Base-by-base conservation (phyloP, 768 basidiomycete genomes). In the Hortiboletus flavorubellus region DNA sequence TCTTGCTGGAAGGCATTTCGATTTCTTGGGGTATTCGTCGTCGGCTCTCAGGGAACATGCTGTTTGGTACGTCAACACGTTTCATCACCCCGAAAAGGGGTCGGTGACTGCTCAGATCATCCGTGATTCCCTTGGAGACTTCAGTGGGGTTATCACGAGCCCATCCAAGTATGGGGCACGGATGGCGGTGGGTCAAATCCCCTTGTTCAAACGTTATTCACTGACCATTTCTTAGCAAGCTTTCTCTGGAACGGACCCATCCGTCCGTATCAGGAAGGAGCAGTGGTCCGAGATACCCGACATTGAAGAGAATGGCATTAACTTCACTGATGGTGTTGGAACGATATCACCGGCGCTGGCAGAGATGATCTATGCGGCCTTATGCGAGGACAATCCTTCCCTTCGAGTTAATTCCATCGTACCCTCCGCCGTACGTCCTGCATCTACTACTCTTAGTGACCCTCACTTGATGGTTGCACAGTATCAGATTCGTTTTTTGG, bases 101-200 rank as follows among this genome's bases (percentile, higher is more conserved):
- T 46, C 46, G 37, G 75, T 93, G 30, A 78, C 77, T 10, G 80
- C 87, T 1, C 73, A 79, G 37, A 69, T 56, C 11, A 91, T 95
- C 53, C 79, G 91, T 16, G 58, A 72, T 11, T 72, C 76, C 2
- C 74, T 93, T 15, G 92, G 92, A 4, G 78, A 90, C 61, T 94
- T 93, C 65, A 68, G 75, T 8, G 77, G 75, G 12, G 77, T 86
- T 12, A 71, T 84, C 31, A 69, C 66, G 43, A 74, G 70, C 21
- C 92, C 92, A 3, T 91, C 92, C 7, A 89, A 89, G 68, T 89
- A 82, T 61, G 92, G 90, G 8, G 92, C 92, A 14, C 81, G 92
- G 21, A 73, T 93, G 54, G 85, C 88, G 8, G 69, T 72, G 29
- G 34, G 69, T 53, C 39, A 46, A 38, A 15, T 9, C n/a, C 6